Percentiles rank a stretch among this genome's conserved stretches.
These are phyloP conservation scores for Salix udensis DNA, from an alignment of 345 rosid species.

Conservation along the genomic window DNA sequence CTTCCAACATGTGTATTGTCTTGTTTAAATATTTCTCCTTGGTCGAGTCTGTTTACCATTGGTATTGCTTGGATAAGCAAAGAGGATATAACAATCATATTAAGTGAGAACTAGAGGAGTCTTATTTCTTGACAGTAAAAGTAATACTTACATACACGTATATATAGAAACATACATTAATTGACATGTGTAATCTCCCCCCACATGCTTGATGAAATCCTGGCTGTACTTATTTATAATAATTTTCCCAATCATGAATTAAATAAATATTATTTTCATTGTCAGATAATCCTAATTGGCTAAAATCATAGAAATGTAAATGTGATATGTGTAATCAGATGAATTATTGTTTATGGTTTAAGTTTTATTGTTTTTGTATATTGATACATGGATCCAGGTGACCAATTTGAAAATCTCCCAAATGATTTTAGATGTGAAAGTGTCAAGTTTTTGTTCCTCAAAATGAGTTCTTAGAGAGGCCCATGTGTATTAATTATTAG, in stretches of 20 bases:
- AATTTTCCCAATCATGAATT: background rate
- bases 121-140: background rate
- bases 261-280: background rate
- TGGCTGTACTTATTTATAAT: background rate
- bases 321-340: background rate
- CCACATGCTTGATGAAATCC: background rate
- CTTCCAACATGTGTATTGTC: conserved; percentile 17
- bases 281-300: background rate
- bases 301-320: background rate
- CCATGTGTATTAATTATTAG: background rate
- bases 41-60: background rate
- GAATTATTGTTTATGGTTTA: background rate
- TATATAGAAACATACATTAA: background rate
- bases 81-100: background rate
- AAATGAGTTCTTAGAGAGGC: background rate
- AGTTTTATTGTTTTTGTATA: background rate
- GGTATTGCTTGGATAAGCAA: background rate
- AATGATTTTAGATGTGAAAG: background rate
- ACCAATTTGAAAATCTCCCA: background rate
- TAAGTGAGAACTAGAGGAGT: background rate
- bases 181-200: background rate
- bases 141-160: background rate
- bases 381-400: background rate
- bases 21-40: background rate
- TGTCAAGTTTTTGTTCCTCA: background rate